phyloP scores from a whole-genome alignment of 352 stramenopile species.

The Phytophthora cajani region DNA sequence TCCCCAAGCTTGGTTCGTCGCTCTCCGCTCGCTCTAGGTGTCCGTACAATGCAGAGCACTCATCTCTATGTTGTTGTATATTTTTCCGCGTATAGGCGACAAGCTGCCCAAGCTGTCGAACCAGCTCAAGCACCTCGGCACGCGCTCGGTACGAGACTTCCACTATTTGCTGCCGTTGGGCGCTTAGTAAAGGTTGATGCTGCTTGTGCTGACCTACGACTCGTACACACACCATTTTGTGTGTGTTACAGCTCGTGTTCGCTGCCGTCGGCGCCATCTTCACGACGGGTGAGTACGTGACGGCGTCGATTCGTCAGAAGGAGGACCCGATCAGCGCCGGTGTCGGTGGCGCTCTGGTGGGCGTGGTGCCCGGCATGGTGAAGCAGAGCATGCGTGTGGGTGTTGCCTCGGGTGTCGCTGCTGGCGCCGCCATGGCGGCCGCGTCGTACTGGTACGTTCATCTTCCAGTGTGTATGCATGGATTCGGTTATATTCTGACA shows the following conservation, averaged over 20 bases:
- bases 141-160: conserved; percentile 58
- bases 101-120: conserved; percentile 84
- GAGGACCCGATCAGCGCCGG: conserved; percentile 73
- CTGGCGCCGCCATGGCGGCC: conserved; percentile 55
- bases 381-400: conserved; percentile 80
- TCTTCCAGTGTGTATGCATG: neutral
- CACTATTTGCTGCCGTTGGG: neutral
- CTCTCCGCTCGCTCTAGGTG: neutral
- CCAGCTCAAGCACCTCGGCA: conserved; percentile 84
- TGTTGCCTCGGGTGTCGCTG: conserved; percentile 52
- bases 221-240: neutral
- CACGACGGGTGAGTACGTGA: conserved; percentile 70
- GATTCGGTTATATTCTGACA: conserved; percentile 8
- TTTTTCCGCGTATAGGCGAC: conserved; percentile 43
- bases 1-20: conserved; percentile 83
- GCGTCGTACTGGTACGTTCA: conserved; percentile 69
- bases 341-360: conserved; percentile 68
- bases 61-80: neutral
- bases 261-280: conserved; percentile 68
- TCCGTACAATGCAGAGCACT: neutral
- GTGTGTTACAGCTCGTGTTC: conserved; percentile 67
- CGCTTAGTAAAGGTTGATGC: neutral
- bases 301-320: conserved; percentile 74
- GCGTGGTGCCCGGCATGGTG: conserved; percentile 73
- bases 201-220: conserved; percentile 4